Conservation (phyloP, 2,329 filamentous ascomycete species). For the Chaetothyriales sp. region DNA sequence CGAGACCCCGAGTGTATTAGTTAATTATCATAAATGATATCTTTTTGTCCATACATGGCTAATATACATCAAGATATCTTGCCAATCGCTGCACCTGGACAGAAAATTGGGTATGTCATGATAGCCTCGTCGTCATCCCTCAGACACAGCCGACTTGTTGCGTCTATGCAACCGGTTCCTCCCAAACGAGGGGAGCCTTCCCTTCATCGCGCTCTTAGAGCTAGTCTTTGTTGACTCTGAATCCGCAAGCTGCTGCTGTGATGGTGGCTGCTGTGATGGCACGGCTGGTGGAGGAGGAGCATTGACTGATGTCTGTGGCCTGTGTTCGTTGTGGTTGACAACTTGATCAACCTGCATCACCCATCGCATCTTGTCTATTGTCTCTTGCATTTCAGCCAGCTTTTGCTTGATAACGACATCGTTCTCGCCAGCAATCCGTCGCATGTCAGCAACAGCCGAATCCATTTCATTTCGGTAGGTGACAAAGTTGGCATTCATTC, state of each 20-base stretch:
- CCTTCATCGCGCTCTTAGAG: neutral
- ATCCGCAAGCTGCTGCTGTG: neutral
- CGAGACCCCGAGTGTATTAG: no score
- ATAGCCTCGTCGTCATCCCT: neutral
- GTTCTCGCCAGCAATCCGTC: slow-evolving; percentile 14
- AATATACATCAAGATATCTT: neutral
- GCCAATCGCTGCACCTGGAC: neutral
- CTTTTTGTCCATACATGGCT: neutral
- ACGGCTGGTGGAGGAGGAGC: neutral
- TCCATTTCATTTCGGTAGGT: slow-evolving; percentile 30
- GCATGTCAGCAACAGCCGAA: slow-evolving; percentile 22
- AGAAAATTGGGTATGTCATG: neutral
- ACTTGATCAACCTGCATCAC: slow-evolving; percentile 29
- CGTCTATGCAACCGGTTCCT: neutral
- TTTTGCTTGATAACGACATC: slow-evolving; percentile 22
- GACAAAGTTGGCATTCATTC: slow-evolving; percentile 26
- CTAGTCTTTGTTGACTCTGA: neutral
- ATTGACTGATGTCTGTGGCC: neutral
- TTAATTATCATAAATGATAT: neutral
- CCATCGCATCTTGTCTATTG: slow-evolving; percentile 34
- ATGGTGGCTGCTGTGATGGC: neutral
- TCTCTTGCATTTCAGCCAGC: slow-evolving; percentile 27
- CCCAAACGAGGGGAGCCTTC: neutral
- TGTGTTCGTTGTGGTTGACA: slow-evolving; percentile 13
- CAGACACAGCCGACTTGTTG: neutral